phyloP scores from a whole-genome alignment of 257 asterid species.

The Coffea canephora region DNA sequence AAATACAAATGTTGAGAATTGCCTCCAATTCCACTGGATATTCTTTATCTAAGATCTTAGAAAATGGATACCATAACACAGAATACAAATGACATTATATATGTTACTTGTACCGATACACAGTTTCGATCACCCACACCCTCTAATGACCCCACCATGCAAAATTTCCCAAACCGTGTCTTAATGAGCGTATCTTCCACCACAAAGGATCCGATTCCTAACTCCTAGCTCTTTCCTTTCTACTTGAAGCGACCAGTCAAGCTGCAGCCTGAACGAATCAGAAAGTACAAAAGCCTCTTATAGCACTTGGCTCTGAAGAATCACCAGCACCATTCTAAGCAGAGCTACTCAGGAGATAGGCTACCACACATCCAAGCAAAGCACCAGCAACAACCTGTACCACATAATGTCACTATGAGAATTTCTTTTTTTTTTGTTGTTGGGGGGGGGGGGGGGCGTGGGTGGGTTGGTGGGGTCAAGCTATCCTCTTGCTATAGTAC shows the following conservation, averaged over 20 bases:
- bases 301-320: background rate
- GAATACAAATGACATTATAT: background rate
- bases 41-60: background rate
- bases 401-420: background rate
- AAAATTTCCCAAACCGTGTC: background rate
- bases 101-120: background rate
- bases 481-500: background rate
- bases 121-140: background rate
- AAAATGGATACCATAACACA: background rate
- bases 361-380: conserved; percentile 57
- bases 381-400: conserved; percentile 78
- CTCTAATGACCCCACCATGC: background rate
- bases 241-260: background rate
- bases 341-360: conserved; percentile 48
- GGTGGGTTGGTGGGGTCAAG: background rate
- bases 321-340: conserved; percentile 14
- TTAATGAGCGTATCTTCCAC: background rate
- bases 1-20: background rate
- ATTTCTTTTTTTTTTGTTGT: too few relatives aligned
- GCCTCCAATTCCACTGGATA: background rate
- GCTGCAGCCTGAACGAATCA: background rate
- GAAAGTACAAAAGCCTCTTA: background rate
- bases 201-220: background rate
- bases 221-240: background rate
- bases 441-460: too few relatives aligned